A percentile compares a stretch with the other conserved stretches of the same genome.
These are phyloP conservation scores for Nakazawaea ambrosiae DNA, from an alignment of 805 yeast species.

Conservation along the genomic window DNA sequence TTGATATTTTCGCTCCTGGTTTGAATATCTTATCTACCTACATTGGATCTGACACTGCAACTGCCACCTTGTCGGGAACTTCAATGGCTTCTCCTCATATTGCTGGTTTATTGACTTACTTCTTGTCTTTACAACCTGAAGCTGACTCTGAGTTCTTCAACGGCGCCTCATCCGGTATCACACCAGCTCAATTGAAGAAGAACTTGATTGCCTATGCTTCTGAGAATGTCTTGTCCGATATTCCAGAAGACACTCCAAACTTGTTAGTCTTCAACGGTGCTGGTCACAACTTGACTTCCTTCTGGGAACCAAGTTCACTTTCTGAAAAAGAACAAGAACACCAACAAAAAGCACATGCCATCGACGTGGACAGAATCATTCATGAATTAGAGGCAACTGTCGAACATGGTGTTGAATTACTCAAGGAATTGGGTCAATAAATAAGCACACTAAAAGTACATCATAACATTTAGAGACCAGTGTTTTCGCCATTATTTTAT, in stretches of 20 bases:
- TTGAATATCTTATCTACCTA: conserved; percentile 79
- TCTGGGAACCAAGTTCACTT: conserved; percentile 38
- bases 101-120: conserved; percentile 86
- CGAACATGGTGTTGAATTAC: conserved; percentile 4
- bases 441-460: too few species aligned
- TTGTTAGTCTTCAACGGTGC: conserved; percentile 76
- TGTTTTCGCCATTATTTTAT: too few species aligned
- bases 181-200: conserved; percentile 73
- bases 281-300: conserved; percentile 59
- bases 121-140: conserved; percentile 78
- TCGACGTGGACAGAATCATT: conserved; percentile 9
- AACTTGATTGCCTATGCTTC: conserved; percentile 67
- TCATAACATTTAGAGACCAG: neutral
- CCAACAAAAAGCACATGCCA: conserved; percentile 20
- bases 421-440: conserved; percentile 1
- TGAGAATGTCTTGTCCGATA: conserved; percentile 47
- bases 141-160: conserved; percentile 55
- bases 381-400: conserved; percentile 6
- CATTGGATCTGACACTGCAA: conserved; percentile 68
- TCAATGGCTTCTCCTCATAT: conserved; percentile 99
- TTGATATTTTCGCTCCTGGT: conserved; percentile 96
- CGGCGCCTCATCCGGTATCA: conserved; percentile 38
- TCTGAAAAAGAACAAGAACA: conserved; percentile 6
- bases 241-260: conserved; percentile 73
- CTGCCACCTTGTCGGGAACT: conserved; percentile 87